phyloP scores from a whole-genome alignment of 2,329 filamentous ascomycete genomes.

The Penicillium hesseltinei region DNA sequence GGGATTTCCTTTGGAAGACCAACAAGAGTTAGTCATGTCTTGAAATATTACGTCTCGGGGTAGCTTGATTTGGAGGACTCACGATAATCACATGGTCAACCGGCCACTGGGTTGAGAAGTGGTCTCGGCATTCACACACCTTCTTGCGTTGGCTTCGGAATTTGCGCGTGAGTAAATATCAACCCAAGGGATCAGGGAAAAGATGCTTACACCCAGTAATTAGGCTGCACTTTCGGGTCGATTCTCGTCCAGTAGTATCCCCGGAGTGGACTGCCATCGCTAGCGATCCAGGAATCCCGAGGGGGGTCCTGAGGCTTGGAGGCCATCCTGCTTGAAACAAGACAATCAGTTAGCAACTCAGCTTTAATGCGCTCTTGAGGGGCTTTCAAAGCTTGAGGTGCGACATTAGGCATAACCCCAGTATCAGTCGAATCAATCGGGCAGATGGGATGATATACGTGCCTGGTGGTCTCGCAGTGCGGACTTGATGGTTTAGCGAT shows the following conservation, averaged over 20 bases:
- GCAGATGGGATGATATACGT: background rate
- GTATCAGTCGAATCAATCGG: background rate
- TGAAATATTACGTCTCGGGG: background rate
- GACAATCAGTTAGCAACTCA: background rate
- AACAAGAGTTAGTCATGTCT: background rate
- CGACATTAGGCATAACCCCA: background rate
- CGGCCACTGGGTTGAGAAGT: background rate
- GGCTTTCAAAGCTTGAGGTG: background rate
- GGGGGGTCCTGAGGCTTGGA: background rate
- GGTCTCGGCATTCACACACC: background rate
- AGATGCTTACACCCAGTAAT: background rate
- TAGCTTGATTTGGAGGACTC: background rate
- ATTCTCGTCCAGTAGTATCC: background rate
- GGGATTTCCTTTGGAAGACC: background rate
- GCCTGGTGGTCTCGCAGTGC: background rate
- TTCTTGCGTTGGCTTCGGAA: background rate
- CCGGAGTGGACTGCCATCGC: background rate
- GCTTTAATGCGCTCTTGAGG: background rate
- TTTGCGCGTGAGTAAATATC: background rate
- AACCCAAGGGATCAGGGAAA: background rate
- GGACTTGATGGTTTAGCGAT: background rate
- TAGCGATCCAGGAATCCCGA: background rate
- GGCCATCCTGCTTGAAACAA: background rate
- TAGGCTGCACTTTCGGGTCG: background rate
- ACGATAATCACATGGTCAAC: background rate